Evolutionary conservation across 176 grass and related monocot genomes (phyloP).

Genomic region (Pontederia crassipes): DNA sequence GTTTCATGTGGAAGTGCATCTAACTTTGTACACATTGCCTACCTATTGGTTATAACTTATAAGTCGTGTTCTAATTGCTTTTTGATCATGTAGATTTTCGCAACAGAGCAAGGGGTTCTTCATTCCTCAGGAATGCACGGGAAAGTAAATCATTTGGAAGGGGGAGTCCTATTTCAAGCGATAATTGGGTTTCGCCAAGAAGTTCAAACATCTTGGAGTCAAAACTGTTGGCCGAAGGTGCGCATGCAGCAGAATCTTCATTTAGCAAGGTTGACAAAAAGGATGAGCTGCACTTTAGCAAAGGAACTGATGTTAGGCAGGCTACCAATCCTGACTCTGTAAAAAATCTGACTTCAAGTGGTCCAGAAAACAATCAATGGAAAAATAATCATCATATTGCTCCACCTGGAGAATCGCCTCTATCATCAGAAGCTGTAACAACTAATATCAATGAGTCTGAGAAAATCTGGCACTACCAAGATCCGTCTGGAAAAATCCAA

Average conservation of each 20-base stretch:
- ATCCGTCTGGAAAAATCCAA: conserved; percentile 84
- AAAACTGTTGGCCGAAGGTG: conserved; percentile 37
- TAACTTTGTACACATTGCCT: neutral
- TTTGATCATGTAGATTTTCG: conserved; percentile 37
- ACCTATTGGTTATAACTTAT: conserved; percentile 13
- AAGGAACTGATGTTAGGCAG: conserved; percentile 26
- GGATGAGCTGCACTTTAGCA: conserved; percentile 26
- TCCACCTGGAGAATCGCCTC: conserved; percentile 18
- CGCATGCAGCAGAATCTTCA: conserved; percentile 36
- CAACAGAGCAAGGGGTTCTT: conserved; percentile 41
- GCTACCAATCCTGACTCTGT: conserved; percentile 24
- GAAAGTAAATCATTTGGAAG: conserved; percentile 36
- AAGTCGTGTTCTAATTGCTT: conserved; percentile 22
- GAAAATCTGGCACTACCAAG: conserved; percentile 89
- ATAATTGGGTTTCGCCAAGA: conserved; percentile 34
- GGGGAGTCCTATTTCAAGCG: conserved; percentile 30
- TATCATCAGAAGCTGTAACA: conserved; percentile 15
- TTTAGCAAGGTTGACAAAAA: conserved; percentile 25
- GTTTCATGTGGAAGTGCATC: conserved; percentile 8
- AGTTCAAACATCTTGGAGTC: conserved; percentile 48
- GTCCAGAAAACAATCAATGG: conserved; percentile 2
- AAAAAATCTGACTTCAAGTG: conserved; percentile 9
- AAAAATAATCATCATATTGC: conserved; percentile 26
- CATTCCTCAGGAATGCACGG: conserved; percentile 40
- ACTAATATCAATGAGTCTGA: conserved; percentile 49